Evolutionary conservation across 306 rosid species (phyloP), one percentile per base, ranked within the genome.

Genomic region (Lathyrus oleraceus): DNA sequence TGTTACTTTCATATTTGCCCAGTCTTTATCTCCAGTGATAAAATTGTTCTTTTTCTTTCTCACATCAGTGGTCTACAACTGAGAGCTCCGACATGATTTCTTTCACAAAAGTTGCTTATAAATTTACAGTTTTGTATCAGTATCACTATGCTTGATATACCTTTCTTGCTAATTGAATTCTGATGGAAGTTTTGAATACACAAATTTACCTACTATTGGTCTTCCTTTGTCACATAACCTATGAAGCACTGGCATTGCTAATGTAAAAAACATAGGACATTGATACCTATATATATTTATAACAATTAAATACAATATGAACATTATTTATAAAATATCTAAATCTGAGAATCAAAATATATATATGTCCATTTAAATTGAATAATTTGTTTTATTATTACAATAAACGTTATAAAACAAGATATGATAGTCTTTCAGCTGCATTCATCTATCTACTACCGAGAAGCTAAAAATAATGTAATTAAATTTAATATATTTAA

Each of bases 131-230:
- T 21, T 47, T 54, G 38, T 43, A 57, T 58, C 40, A 65, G 8
- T 71, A 47, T 19, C 62, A 45, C 15, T 45, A 39, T 70, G 70
- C 44, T 19, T 60, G 71, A 59, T 52, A 59, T 52, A 10, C 40
- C 14, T 5, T 64, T 69, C 43, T 6, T 38, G 73, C 38, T 54
- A 19, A 56, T 48, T 52, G 47, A 63, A 15, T 61, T 7, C 28
- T 16, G 25, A 51, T 21, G 64, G 32, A 11, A n/a, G 65, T 59
- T 53, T 54, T 53, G 57, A 51, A 40, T 25, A 47, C 51, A 32
- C 60, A 6, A 14, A 20, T 44, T 49, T 71, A 30, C 59, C 69
- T 44, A 43, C 66, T 71, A 20, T 25, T 59, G 12, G 6, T 60
- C 36, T 71, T 51, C n/a, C 25, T 65, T 63, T 73, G 58, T 70